Evolutionary conservation across 2,329 filamentous ascomycete species (phyloP), one percentile per base, ranked within the genome.

Genomic region (Xenoacremonium recifei): DNA sequence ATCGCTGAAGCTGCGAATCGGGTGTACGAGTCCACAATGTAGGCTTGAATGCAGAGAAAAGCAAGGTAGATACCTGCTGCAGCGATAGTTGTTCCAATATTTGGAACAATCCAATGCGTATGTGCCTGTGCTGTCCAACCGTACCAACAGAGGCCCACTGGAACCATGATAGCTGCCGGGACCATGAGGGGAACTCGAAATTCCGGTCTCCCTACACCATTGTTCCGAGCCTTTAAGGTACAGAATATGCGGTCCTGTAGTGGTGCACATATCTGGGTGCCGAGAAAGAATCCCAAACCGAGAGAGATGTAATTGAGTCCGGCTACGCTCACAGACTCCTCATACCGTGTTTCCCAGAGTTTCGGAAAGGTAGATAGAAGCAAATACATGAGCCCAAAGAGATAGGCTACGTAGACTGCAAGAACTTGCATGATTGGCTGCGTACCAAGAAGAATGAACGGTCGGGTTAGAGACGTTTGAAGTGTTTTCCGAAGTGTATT

Each of bases 11-110:
- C 66, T 0, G 64, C 61, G 39, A 63, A 64, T 21, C 57, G 53
- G 37, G 62, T 62, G 43, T 68, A 68, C 5, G 74, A 76, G 34
- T 82, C 79, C 10, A 80, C 71, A 2, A 81, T 68, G 41, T 83
- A 83, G 0, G 78, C 77, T 49, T 79, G 75, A 23, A 76, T 72
- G 19, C 76, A 76, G 57, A 78, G 76, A 47, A 82, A 84, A 0
- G 72, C 67, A 1, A 77, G 67, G 35, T 82, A 75, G 39, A 78
- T 72, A 0, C 79, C 79, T 1, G 71, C 61, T 0, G 77, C 50
- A 15, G 69, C 61, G 1, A 67, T 56, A 0, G 52, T 63, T 6
- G 76, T 75, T 2, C 80, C 81, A 27, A 84, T 67, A 44, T 84
- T 80, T 0, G 79, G 79, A 4, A 80, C 62, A 18, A 74, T 68